Conservation (phyloP, 192 early-diverging fungal species). For the Paraglomus occultum region DNA sequence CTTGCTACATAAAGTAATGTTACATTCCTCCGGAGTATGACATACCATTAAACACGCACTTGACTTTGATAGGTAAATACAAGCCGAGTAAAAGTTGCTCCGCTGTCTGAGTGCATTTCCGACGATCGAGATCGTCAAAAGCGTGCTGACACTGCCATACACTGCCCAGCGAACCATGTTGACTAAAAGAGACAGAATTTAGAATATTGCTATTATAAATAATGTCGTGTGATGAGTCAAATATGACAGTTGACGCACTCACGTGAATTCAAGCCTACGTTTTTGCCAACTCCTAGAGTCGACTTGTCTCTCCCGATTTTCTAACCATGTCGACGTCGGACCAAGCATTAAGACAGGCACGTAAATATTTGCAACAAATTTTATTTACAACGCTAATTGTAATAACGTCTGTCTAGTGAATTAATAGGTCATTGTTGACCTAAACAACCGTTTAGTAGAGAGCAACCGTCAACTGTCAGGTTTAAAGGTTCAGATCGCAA, state of each 20-base stretch:
- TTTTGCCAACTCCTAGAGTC: too few species aligned
- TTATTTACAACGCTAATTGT: too few species aligned
- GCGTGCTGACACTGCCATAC: constrained; percentile 67
- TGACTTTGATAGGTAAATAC: constrained; percentile 86
- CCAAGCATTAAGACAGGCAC: too few species aligned
- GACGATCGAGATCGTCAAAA: constrained; percentile 63
- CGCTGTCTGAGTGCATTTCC: constrained; percentile 64
- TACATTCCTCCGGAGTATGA: background rate
- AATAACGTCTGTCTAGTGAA: background rate
- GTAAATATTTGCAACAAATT: too few species aligned
- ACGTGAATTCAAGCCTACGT: too few species aligned
- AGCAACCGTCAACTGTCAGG: constrained; percentile 57
- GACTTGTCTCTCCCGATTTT: too few species aligned
- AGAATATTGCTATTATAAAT: too few species aligned
- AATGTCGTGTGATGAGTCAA: too few species aligned
- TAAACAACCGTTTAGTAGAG: constrained; percentile 63
- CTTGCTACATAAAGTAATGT: background rate
- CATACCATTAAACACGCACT: constrained; percentile 83
- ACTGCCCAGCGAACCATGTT: constrained; percentile 60
- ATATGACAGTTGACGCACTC: too few species aligned
- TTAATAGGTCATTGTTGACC: constrained; percentile 56
- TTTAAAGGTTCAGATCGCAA: constrained; percentile 60
- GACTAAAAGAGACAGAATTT: background rate
- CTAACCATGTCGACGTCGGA: too few species aligned
- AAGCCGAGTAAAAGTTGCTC: constrained; percentile 87